Base-by-base conservation (phyloP, 495 filamentous ascomycete genomes). In the Penicillium bialowiezense region DNA sequence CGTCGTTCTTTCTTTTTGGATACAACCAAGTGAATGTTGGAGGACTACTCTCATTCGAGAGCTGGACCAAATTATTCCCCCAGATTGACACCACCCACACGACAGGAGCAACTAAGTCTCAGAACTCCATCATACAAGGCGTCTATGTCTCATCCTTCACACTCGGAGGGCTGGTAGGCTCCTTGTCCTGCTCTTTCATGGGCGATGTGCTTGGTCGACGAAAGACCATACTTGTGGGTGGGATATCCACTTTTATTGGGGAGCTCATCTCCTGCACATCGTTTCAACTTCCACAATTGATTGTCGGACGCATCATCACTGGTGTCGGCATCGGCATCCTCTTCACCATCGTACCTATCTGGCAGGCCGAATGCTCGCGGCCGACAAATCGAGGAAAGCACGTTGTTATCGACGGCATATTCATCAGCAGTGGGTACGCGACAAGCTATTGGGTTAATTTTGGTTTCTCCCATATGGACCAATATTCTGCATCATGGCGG, bases 361-460 rank as follows among this genome's bases (percentile, higher is more conserved):
- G 75, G 75, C 71, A 71, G 43, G 58, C 67, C 8, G 74, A 78
- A 43, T 69, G 64, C 42, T 41, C 59, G n/a, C 31, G 64, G 55
- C 29, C 72, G 52, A 46, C 46, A 48, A 45, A 54, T 50, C 47
- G 72, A 57, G 48, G 63, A 60, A 31, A 50, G 55, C 12, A 66
- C n/a, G 41, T 32, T 7, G 28, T 46, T 7, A 9, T 24, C 7
- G 32, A 23, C 17, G 43, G 20, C 10, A 46, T 46, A 31, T 34
- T 46, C 28, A 42, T 28, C 3, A 24, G 33, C 23, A 28, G 20
- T 3, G 38, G 38, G 3, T 26, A 12, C 26, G 20, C 20, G 3
- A 12, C 21, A 5, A 26, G 13, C 14, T 28, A 29, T 14, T 74
- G 73, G 73, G 58, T 74, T 33, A 56, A 69, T 51, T 55, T 72